These are phyloP conservation scores for Paxillus ammoniavirescens DNA, from an alignment of 768 basidiomycete genomes.

Conservation along the genomic window DNA sequence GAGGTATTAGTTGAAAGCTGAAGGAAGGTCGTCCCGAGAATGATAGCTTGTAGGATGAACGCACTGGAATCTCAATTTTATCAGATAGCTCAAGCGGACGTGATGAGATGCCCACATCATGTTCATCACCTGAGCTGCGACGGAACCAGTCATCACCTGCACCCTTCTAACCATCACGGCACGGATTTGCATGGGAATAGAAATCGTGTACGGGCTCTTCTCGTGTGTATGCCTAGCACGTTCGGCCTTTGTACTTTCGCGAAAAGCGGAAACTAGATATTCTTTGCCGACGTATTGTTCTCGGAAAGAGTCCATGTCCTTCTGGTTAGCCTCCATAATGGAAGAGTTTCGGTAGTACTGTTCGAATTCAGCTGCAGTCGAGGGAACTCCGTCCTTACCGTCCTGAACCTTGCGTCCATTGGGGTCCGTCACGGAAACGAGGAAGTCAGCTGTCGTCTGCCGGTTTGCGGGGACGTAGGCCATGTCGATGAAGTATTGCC, in stretches of 20 bases:
- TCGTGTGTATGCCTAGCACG: slow-evolving; percentile 46
- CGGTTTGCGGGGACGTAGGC: slow-evolving; percentile 54
- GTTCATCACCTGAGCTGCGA: slow-evolving; percentile 32
- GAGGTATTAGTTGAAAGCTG: slow-evolving; percentile 38
- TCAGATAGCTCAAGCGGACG: neutral
- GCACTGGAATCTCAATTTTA: slow-evolving; percentile 34
- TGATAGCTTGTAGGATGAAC: slow-evolving; percentile 29
- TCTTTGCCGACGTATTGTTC: slow-evolving; percentile 44
- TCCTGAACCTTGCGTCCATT: slow-evolving; percentile 52
- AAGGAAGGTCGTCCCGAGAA: slow-evolving; percentile 45
- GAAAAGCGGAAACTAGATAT: slow-evolving; percentile 43
- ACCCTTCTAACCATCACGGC: slow-evolving; percentile 47
- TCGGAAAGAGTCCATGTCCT: slow-evolving; percentile 49
- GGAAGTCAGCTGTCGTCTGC: slow-evolving; percentile 64
- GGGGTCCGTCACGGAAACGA: slow-evolving; percentile 62
- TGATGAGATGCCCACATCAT: slow-evolving; percentile 9
- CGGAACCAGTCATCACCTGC: slow-evolving; percentile 44
- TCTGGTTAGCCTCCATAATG: slow-evolving; percentile 39
- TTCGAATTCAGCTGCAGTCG: slow-evolving; percentile 59
- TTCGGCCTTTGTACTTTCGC: slow-evolving; percentile 50
- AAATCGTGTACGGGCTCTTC: slow-evolving; percentile 49
- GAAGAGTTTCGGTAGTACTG: slow-evolving; percentile 43
- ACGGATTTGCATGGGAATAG: slow-evolving; percentile 45
- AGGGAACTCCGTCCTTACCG: slow-evolving; percentile 24
- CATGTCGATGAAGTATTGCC: slow-evolving; percentile 58